A percentile compares a stretch with the other conserved stretches of the same genome.
Evolutionary conservation across 768 basidiomycete genomes (phyloP).

Genomic region (Psilocybe subaeruginosa): DNA sequence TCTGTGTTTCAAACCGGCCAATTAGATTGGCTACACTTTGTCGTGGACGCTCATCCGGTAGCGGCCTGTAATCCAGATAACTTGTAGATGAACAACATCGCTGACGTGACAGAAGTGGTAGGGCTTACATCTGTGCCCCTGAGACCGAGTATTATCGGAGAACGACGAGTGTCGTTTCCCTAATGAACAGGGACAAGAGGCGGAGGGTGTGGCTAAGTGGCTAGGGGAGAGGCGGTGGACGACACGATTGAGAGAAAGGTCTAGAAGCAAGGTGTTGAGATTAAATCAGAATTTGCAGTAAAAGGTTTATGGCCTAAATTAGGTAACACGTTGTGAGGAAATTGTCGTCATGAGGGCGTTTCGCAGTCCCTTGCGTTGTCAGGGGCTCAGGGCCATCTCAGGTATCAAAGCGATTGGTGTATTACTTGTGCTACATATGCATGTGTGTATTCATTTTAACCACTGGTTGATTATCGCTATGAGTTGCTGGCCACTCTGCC

Average conservation of each 20-base stretch:
- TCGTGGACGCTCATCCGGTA: constrained; percentile 88
- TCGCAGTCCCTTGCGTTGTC: not conserved
- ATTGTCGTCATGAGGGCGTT: constrained; percentile 3
- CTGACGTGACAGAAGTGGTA: constrained; percentile 18
- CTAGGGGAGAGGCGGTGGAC: not conserved
- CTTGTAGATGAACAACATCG: constrained; percentile 20
- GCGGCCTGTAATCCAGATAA: constrained; percentile 54
- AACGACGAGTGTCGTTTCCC: not conserved
- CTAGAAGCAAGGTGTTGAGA: constrained; percentile 13
- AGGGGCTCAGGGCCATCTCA: too few relatives aligned
- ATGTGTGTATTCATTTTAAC: constrained; percentile 29
- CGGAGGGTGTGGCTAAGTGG: not conserved
- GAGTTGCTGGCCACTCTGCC: constrained; percentile 30
- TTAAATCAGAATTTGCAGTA: constrained; percentile 12
- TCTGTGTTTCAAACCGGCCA: constrained; percentile 84
- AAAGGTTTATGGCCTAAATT: constrained; percentile 19
- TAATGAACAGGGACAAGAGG: not conserved
- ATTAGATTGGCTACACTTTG: constrained; percentile 90
- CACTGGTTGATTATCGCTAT: constrained; percentile 31
- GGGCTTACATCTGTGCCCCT: constrained; percentile 36
- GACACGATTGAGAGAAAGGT: not conserved
- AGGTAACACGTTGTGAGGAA: constrained; percentile 19
- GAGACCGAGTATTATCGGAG: constrained; percentile 3
- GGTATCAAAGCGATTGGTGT: too few relatives aligned
- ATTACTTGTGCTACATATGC: too few relatives aligned